Conservation (phyloP, 495 filamentous ascomycete genomes). For the Penicillium chermesinum region DNA sequence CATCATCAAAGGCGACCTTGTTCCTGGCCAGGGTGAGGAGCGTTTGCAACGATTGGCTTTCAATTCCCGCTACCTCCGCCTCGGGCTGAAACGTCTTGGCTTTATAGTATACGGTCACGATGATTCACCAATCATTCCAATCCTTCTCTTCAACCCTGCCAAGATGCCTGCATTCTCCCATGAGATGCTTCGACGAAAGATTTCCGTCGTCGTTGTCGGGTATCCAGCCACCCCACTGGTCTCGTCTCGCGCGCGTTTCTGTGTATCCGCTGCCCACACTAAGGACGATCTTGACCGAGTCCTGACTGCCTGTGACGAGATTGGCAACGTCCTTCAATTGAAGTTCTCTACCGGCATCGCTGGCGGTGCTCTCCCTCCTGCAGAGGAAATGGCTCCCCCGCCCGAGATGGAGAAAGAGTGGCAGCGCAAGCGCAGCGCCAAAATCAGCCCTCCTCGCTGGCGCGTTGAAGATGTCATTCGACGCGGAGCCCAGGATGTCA, state of each 20-base stretch:
- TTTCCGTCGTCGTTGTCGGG: conserved; percentile 96
- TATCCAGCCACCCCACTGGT: conserved; percentile 97
- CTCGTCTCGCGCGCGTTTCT: conserved; percentile 90
- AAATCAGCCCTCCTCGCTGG: conserved; percentile 71
- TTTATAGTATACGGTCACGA: conserved; percentile 97
- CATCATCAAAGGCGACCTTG: conserved; percentile 82
- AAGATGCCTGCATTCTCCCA: conserved; percentile 98
- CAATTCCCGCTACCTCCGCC: conserved; percentile 95
- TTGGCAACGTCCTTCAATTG: conserved; percentile 85
- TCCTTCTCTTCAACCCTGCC: conserved; percentile 91
- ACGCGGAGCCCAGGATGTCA: conserved; percentile 72
- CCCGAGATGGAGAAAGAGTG: conserved; percentile 68
- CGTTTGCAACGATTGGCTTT: conserved; percentile 93
- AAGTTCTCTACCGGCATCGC: conserved; percentile 95
- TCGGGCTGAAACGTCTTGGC: conserved; percentile 93
- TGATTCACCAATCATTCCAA: conserved; percentile 92
- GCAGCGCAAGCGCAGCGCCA: conserved; percentile 39
- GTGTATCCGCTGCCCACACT: conserved; percentile 91
- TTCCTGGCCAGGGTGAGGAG: conserved; percentile 91
- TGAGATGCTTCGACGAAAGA: conserved; percentile 96
- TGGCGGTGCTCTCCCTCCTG: conserved; percentile 71
- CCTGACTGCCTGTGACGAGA: conserved; percentile 83
- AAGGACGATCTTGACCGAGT: conserved; percentile 96
- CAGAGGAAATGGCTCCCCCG: conserved; percentile 61
- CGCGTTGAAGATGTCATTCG: conserved; percentile 72